phyloP scores from a whole-genome alignment of 306 rosid species.

The Luffa acutangula region DNA sequence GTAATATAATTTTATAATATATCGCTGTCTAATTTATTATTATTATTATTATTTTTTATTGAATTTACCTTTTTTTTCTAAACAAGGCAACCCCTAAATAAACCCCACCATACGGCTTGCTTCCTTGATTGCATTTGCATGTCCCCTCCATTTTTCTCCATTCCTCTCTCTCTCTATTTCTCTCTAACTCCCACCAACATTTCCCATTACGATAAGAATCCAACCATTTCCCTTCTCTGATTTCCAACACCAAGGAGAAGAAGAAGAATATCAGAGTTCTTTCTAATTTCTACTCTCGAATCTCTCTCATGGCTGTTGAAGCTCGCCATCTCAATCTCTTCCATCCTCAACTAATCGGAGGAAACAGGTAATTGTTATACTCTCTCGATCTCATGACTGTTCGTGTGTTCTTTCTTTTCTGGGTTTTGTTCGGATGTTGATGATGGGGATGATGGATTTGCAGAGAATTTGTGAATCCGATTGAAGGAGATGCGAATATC shows the following conservation, averaged over 20 bases:
- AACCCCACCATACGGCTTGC: slow-evolving; percentile 51
- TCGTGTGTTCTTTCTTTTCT: not conserved
- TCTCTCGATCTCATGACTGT: too few relatives aligned
- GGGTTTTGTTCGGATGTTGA: not conserved
- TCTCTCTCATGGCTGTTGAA: slow-evolving; percentile 63
- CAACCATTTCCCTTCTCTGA: not conserved
- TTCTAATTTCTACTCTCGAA: not conserved
- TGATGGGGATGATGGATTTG: not conserved
- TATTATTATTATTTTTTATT: not conserved
- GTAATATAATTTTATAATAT: not conserved
- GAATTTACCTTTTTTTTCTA: slow-evolving; percentile 12
- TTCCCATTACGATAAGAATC: not conserved
- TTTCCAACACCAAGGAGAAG: not conserved
- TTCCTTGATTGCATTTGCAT: slow-evolving; percentile 38
- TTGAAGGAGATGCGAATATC: slow-evolving; percentile 24
- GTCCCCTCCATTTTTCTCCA: slow-evolving; percentile 3
- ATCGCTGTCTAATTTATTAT: not conserved
- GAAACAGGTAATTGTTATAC: slow-evolving; percentile 33
- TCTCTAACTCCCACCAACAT: not conserved
- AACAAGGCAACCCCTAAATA: slow-evolving; percentile 41
- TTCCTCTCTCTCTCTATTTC: slow-evolving; percentile 22
- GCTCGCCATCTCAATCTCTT: slow-evolving; percentile 69
- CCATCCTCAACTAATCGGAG: slow-evolving; percentile 39
- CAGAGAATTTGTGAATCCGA: slow-evolving; percentile 53
- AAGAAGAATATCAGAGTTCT: not conserved